phyloP scores from a whole-genome alignment of 1,284 basidiomycete species.

The Caloboletus firmus region DNA sequence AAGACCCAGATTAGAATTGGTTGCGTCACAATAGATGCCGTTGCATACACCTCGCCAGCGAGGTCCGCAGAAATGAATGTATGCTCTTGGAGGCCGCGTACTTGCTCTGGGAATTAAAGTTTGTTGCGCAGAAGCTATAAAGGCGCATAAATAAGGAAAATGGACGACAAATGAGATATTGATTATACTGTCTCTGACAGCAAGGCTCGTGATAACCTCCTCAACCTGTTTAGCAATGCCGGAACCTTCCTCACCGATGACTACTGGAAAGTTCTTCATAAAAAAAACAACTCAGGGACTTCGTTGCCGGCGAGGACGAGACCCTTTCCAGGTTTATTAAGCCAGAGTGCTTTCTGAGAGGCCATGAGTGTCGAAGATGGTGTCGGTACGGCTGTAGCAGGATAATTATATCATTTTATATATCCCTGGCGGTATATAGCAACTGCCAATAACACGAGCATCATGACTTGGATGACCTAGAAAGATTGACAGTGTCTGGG shows the following conservation, averaged over 20 bases:
- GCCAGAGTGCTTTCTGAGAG: constrained; percentile 19
- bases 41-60: constrained; percentile 37
- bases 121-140: background rate
- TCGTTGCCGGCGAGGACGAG: constrained; percentile 5
- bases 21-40: background rate
- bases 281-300: constrained; percentile 13
- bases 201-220: constrained; percentile 37
- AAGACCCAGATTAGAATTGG: background rate
- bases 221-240: constrained; percentile 45
- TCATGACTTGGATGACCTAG: background rate
- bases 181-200: constrained; percentile 42
- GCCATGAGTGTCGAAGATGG: background rate
- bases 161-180: no score
- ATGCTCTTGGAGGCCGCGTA: constrained; percentile 45
- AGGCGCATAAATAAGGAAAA: background rate
- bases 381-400: background rate
- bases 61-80: constrained; percentile 37
- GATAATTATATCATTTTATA: background rate
- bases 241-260: constrained; percentile 48
- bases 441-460: background rate
- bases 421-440: background rate
- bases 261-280: constrained; percentile 36
- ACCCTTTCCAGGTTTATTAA: constrained; percentile 1
- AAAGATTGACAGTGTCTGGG: no score
- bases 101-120: constrained; percentile 5